Evolutionary conservation across 495 filamentous ascomycete species (phyloP).

Genomic region (Margaritispora aquatica): DNA sequence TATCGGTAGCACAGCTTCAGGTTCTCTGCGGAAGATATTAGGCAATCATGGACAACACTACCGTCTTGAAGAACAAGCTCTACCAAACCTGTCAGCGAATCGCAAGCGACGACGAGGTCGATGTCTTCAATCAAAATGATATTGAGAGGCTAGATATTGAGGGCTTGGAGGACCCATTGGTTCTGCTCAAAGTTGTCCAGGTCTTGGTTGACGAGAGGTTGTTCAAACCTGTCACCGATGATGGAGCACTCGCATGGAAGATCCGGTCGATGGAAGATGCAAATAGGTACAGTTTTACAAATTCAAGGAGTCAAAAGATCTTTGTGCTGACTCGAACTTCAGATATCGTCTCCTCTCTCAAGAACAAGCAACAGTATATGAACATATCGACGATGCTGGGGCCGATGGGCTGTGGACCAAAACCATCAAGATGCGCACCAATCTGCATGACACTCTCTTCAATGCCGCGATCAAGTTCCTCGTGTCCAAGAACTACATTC

Average conservation of each 20-base stretch:
- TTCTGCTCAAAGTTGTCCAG: constrained; percentile 56
- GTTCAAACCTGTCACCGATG: constrained; percentile 52
- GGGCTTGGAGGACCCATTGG: constrained; percentile 48
- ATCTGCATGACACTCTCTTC: constrained; percentile 72
- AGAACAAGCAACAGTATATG: constrained; percentile 78
- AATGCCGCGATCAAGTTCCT: constrained; percentile 71
- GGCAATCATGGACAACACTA: constrained; percentile 16
- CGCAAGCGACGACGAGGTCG: constrained; percentile 26
- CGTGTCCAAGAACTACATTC: constrained; percentile 52
- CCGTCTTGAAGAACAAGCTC: constrained; percentile 11
- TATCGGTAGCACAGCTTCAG: constrained; percentile 6
- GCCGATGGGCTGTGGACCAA: constrained; percentile 84
- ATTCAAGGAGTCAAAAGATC: neutral
- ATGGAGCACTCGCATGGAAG: constrained; percentile 56
- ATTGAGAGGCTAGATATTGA: constrained; percentile 55
- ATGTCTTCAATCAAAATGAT: constrained; percentile 61
- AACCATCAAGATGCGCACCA: constrained; percentile 64
- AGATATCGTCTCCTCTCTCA: constrained; percentile 60
- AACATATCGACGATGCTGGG: constrained; percentile 73
- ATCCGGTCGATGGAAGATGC: constrained; percentile 62
- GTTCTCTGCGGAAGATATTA: neutral
- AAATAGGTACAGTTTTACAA: constrained; percentile 51
- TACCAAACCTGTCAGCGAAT: constrained; percentile 8
- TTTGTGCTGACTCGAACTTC: neutral
- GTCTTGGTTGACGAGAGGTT: constrained; percentile 59